These are phyloP conservation scores for Annona squamosa DNA, from an alignment of 164 flowering plant species.

Conservation along the genomic window DNA sequence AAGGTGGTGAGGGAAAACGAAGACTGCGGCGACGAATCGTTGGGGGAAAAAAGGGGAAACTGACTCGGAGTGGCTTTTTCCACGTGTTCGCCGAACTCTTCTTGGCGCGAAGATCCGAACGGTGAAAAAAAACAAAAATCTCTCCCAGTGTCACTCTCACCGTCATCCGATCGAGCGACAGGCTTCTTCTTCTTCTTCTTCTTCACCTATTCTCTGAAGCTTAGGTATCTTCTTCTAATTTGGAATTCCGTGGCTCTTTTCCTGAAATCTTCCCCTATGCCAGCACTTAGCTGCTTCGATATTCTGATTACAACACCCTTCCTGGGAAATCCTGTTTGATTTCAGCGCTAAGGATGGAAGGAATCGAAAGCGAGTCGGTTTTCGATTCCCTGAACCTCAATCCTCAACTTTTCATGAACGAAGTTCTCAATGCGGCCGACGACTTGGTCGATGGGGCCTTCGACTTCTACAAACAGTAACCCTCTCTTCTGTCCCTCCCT, in stretches of 20 bases:
- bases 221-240: too few species aligned
- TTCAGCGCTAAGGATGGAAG: constrained; percentile 35
- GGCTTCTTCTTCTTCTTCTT: not conserved
- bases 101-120: too few species aligned
- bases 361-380: constrained; percentile 49
- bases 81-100: too few species aligned
- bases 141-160: too few species aligned
- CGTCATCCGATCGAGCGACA: not conserved
- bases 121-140: too few species aligned
- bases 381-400: constrained; percentile 57
- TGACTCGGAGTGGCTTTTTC: too few species aligned
- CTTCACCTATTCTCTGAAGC: not conserved
- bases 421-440: constrained; percentile 53
- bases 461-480: constrained; percentile 42
- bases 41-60: too few species aligned
- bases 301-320: not conserved
- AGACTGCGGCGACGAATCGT: too few species aligned
- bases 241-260: not conserved
- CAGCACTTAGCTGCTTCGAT: not conserved
- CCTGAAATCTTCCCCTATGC: not conserved
- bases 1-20: too few species aligned
- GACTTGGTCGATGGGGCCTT: constrained; percentile 68
- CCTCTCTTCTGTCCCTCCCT: not conserved
- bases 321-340: not conserved
- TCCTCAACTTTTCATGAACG: constrained; percentile 76